phyloP scores from a whole-genome alignment of 2,329 filamentous ascomycete species.

The Clarireedia homoeocarpa region DNA sequence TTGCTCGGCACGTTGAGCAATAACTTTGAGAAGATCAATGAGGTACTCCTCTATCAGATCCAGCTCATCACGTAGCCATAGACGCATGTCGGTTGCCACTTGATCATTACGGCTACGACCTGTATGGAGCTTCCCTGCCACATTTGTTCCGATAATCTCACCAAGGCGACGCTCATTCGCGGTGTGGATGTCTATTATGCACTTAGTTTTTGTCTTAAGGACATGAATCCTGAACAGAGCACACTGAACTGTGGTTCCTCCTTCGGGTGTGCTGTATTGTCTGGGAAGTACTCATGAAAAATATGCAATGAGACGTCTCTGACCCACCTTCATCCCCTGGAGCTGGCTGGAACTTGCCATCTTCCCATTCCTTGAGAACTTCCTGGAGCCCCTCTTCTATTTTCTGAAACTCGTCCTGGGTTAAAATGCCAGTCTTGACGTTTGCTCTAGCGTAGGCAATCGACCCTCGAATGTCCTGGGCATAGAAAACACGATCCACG shows the following conservation, averaged over 20 bases:
- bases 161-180: slow-evolving; percentile 66
- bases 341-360: slow-evolving; percentile 42
- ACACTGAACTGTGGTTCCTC: too few relatives aligned
- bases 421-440: slow-evolving; percentile 65
- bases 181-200: slow-evolving; percentile 47
- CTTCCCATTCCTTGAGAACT: slow-evolving; percentile 47
- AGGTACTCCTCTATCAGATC: slow-evolving; percentile 61
- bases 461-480: slow-evolving; percentile 70
- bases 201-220: too few relatives aligned
- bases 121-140: slow-evolving; percentile 84
- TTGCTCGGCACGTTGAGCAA: slow-evolving; percentile 59
- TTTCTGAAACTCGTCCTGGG: slow-evolving; percentile 60
- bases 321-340: slow-evolving; percentile 42
- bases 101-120: slow-evolving; percentile 85
- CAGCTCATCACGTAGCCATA: slow-evolving; percentile 77
- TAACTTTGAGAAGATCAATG: slow-evolving; percentile 60
- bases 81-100: slow-evolving; percentile 80
- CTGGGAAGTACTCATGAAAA: too few relatives aligned
- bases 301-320: too few relatives aligned
- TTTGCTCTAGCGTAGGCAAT: slow-evolving; percentile 81
- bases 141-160: slow-evolving; percentile 79
- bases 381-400: slow-evolving; percentile 64
- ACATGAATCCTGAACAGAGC: too few relatives aligned
- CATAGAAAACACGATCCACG: slow-evolving; percentile 71
- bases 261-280: too few relatives aligned